Conservation (phyloP, 2,329 filamentous ascomycete genomes). For the Cladosporium phlei region DNA sequence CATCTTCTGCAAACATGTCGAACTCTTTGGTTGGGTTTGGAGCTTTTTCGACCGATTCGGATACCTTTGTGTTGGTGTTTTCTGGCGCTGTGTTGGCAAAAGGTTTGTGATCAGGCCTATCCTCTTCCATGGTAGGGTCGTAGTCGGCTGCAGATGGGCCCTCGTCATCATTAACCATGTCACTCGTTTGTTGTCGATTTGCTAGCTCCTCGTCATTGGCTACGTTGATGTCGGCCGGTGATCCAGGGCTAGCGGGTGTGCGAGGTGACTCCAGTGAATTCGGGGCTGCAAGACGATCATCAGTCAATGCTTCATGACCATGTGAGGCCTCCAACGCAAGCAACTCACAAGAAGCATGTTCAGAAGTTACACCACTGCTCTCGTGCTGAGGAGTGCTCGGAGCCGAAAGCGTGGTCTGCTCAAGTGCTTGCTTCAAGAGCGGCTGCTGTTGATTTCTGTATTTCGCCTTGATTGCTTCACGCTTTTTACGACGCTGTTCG, state of each 20-base stretch:
- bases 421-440: constrained; percentile 65
- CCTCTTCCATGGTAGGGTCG: constrained; percentile 76
- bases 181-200: constrained; percentile 28
- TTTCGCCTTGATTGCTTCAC: constrained; percentile 81
- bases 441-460: constrained; percentile 58
- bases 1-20: constrained; percentile 61
- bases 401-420: constrained; percentile 52
- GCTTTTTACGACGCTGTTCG: constrained; percentile 75
- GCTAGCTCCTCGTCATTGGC: constrained; percentile 38
- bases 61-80: neutral
- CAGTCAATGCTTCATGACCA: neutral
- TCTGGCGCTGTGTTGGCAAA: constrained; percentile 11
- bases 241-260: constrained; percentile 25
- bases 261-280: constrained; percentile 26
- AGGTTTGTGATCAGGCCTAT: constrained; percentile 40
- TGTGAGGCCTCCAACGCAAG: too few relatives aligned
- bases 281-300: constrained; percentile 15
- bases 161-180: constrained; percentile 48
- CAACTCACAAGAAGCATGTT: constrained; percentile 15
- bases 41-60: neutral
- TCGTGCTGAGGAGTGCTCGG: constrained; percentile 46
- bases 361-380: constrained; percentile 23
- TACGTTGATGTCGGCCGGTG: constrained; percentile 36
- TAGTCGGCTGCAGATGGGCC: constrained; percentile 91
- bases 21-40: constrained; percentile 47